A percentile compares a stretch with the other conserved stretches of the same genome.
Conservation (phyloP, 1,139 yeast genomes). For the Blastobotrys petasosporus region DNA sequence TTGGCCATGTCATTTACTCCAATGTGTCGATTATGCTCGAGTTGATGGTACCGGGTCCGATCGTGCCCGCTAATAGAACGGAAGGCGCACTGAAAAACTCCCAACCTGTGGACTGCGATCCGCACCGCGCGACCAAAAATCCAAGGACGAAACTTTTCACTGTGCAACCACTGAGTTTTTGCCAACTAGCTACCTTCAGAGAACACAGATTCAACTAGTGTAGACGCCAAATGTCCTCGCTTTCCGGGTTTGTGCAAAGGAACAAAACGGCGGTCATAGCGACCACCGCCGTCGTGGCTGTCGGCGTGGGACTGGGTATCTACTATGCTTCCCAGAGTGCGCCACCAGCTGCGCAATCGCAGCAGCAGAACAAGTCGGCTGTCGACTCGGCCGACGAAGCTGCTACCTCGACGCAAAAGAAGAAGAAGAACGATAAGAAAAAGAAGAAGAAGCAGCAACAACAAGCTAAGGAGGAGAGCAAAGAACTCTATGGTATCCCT, state of each 20-base stretch:
- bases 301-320: slow-evolving; percentile 14
- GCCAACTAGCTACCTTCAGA: no score
- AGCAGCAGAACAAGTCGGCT: slow-evolving; percentile 1
- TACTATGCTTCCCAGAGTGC: slow-evolving; percentile 12
- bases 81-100: no score
- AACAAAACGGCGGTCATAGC: slow-evolving; percentile 16
- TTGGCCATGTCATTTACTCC: no score
- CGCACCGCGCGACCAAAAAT: no score
- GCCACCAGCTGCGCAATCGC: slow-evolving; percentile 1
- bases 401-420: slow-evolving; percentile 8
- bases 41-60: no score
- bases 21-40: no score
- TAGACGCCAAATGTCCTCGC: slow-evolving; percentile 9
- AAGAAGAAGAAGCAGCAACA: slow-evolving; percentile 13
- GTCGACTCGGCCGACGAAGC: slow-evolving; percentile 4
- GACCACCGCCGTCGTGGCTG: slow-evolving; percentile 14
- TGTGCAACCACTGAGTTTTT: no score
- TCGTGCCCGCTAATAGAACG: no score
- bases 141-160: no score
- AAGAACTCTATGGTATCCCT: slow-evolving; percentile 7
- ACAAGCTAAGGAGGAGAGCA: slow-evolving; percentile 1
- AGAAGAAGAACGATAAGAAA: slow-evolving; percentile 14
- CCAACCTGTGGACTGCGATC: no score
- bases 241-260: slow-evolving; percentile 12
- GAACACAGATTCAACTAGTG: neutral